Conservation (phyloP, 129 eudicot genomes). For the Helichrysum umbraculigerum region DNA sequence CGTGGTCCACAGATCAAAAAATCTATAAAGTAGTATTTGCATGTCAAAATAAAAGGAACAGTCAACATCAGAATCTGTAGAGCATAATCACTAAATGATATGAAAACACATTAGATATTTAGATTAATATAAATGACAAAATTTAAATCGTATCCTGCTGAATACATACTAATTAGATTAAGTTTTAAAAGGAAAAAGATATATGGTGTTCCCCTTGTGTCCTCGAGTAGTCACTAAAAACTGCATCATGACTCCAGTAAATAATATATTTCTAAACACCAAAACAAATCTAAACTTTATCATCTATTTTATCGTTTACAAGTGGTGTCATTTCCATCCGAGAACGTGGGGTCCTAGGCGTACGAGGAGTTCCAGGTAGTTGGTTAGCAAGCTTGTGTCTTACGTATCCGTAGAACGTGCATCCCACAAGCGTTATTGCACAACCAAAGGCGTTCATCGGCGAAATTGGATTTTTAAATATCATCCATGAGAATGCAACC, state of each 20-base stretch:
- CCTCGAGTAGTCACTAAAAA: slow-evolving; percentile 29
- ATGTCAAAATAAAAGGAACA: background rate
- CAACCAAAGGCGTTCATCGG: slow-evolving; percentile 84
- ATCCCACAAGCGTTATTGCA: slow-evolving; percentile 74
- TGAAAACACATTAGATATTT: background rate
- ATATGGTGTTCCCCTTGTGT: slow-evolving; percentile 8
- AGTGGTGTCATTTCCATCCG: slow-evolving; percentile 73
- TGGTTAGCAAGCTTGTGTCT: slow-evolving; percentile 81
- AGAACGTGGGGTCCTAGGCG: slow-evolving; percentile 76
- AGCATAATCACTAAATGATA: too few relatives aligned
- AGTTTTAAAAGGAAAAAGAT: slow-evolving; percentile 22
- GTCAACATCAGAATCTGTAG: background rate
- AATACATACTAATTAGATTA: slow-evolving; percentile 27
- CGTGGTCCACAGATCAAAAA: too few relatives aligned
- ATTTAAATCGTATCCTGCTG: slow-evolving; percentile 31
- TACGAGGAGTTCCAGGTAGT: slow-evolving; percentile 72
- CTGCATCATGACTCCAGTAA: slow-evolving; percentile 34
- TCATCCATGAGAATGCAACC: slow-evolving; percentile 86
- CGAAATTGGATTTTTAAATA: slow-evolving; percentile 87
- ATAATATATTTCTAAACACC: slow-evolving; percentile 33
- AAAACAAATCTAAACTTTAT: slow-evolving; percentile 58
- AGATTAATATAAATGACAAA: slow-evolving; percentile 17
- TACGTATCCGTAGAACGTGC: slow-evolving; percentile 92
- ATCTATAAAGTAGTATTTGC: too few relatives aligned
- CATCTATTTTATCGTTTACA: slow-evolving; percentile 81